Evolutionary conservation across 805 yeast species (phyloP), one percentile per base, ranked within the genome.

Genomic region (Zygotorulaspora danielsina): DNA sequence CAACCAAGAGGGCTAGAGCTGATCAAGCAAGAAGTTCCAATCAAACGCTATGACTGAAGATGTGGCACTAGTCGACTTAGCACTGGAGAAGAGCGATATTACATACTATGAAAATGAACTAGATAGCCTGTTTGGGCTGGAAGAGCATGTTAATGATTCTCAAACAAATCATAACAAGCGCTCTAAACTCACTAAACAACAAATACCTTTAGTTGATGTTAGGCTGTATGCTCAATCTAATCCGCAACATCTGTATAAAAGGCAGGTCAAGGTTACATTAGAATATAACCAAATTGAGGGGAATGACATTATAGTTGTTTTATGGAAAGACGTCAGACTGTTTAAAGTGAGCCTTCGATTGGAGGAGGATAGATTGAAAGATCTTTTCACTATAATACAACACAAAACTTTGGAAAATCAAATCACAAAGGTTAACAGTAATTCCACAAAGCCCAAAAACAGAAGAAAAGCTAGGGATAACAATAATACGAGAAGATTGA

Each of bases 331-430:
- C 3, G 13, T 8, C 6, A 25, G 27, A 29, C 7, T 39, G 26
- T 25, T 35, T 5, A 34, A 31, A 21, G 31, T 25, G 12, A 3
- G 15, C 22, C 21, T 39, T 11, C 19, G 3, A 2, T 19, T 29
- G 29, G 37, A 34, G 19, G 37, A 31, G 3, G n/a, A n/a, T n/a
- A 21, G 38, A 11, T 19, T 34, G 13, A 22, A 28, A 29, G 42
- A 40, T 15, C 11, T 37, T 4, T 29, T 44, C 4, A 37, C 21
- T 20, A 35, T 37, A 8, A 41, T 20, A 13, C 42, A 39, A 13
- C 39, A 38, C 33, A 44, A 44, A 29, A 34, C 36, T 24, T 19
- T 44, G 18, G 41, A 39, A 24, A 12, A 18, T 19, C 39, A 44
- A 19, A 27, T 34, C 30, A 32, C 18, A 24, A 25, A 32, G 10